Evolutionary conservation across 2,329 filamentous ascomycete genomes (phyloP), one percentile per base, ranked within the genome.

Genomic region (Saccharata proteae): DNA sequence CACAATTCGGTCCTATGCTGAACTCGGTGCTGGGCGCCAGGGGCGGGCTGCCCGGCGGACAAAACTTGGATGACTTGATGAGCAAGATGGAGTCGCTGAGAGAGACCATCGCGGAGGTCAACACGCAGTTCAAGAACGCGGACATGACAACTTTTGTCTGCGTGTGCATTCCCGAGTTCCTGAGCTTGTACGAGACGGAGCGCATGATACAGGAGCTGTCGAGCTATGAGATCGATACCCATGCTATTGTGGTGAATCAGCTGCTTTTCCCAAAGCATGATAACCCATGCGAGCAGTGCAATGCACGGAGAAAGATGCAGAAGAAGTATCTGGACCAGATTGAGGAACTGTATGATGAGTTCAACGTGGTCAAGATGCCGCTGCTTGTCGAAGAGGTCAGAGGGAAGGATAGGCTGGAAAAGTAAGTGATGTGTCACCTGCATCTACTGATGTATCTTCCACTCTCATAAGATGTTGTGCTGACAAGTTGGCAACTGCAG

Each of bases 251-350:
- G 26, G 90, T 98, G 49, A 98, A 98, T 60, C 90, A 98, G 67
- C 69, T 98, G 43, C 66, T 98, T 35, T 98, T 93, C 64, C 90
- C 90, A 12, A 82, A 81, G 58, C 70, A 77, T 43, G 78, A 77
- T 32, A 92, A 80, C 52, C 71, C 74, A 20, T 98, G 90, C 59
- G 85, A 94, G 40, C 90, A 98, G 65, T 98, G 90, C 61, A 93
- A 85, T 52, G 81, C 90, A 26, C 69, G 90, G 42, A 69, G 86
- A 50, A 92, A 92, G 67, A 98, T 98, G 90, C 90, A 98, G 68
- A 90, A 85, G 68, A 98, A 98, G 65, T 98, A 98, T 54, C 69
- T 98, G 25, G 86, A 96, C 53, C 88, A 98, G 67, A 96, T 96
- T 48, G 86, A 93, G 61, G 90, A 98, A 64, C 63, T 98, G 37